Percentiles rank a stretch among this genome's conserved stretches.
Evolutionary conservation across 1,284 basidiomycete genomes (phyloP).

Genomic region (Termitomyces sp.): DNA sequence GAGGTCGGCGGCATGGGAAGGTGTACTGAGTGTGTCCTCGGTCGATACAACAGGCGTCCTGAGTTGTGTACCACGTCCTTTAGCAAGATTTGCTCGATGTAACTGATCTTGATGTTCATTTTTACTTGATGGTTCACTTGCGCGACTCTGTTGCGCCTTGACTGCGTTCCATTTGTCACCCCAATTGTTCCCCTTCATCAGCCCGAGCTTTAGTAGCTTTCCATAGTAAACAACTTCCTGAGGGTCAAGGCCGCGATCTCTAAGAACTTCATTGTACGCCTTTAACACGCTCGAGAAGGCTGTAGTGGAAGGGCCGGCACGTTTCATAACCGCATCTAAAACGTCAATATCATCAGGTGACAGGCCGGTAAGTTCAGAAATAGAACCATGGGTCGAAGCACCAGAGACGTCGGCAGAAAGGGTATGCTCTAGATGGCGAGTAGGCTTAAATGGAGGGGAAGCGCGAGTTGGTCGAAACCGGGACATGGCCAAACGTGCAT

Average conservation of each 20-base stretch:
- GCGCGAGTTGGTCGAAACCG: conserved; percentile 31
- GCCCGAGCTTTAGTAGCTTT: conserved; percentile 73
- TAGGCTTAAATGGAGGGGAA: conserved; percentile 27
- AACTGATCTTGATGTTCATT: not conserved
- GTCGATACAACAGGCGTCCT: conserved; percentile 3
- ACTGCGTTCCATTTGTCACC: conserved; percentile 69
- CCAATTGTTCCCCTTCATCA: conserved; percentile 71
- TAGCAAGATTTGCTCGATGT: not conserved
- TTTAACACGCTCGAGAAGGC: conserved; percentile 76
- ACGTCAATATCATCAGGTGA: conserved; percentile 59
- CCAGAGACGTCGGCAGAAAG: conserved; percentile 39
- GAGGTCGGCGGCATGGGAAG: conserved; percentile 15
- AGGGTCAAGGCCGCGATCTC: conserved; percentile 69
- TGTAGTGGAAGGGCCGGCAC: conserved; percentile 58
- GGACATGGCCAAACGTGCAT: conserved; percentile 6
- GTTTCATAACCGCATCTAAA: conserved; percentile 66
- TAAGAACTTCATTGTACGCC: conserved; percentile 72
- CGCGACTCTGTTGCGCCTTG: conserved; percentile 49
- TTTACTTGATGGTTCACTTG: not conserved
- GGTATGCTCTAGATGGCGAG: conserved; percentile 13
- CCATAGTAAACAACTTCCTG: conserved; percentile 78
- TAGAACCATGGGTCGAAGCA: conserved; percentile 35
- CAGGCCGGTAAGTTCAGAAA: conserved; percentile 55
- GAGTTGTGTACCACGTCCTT: conserved; percentile 4
- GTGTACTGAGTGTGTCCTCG: conserved; percentile 18